Evolutionary conservation across 2,329 filamentous ascomycete genomes (phyloP), one percentile per base, ranked within the genome.

Genomic region (Simplicillium sp.): DNA sequence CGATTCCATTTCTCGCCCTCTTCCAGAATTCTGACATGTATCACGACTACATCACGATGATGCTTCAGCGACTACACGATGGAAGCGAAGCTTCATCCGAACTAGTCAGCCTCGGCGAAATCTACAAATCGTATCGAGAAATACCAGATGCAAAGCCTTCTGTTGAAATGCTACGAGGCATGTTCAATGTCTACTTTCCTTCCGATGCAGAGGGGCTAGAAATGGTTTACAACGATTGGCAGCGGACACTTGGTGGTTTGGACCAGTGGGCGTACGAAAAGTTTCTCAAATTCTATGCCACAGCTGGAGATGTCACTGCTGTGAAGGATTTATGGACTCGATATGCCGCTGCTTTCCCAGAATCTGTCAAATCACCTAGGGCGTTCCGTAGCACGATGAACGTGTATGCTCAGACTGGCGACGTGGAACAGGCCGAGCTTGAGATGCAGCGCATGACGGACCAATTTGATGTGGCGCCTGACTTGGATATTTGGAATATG

Each of bases 401-500:
- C 48, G 83, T 82, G 1, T 77, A 90, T 60, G 81, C 87, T 1
- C 73, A 77, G 42, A 67, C 76, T 38, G 84, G 80, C 3, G 77
- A 94, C 48, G 57, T 82, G 1, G 54, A 64, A 3, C 67, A 75
- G 38, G 77, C 82, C 1, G 62, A 74, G 38, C 57, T 65, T 15
- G 73, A 81, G 29, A 83, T 96, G 45, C 54, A 76, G 36, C 66
- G 71, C n/a, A 76, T 92, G 42, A 54, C 57, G 17, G 50, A 61
- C 7, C 66, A 76, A 38, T 81, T 80, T 51, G 60, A 65, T 1
- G 50, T 83, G 13, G 48, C 65, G 34, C 82, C 81, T 7, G 75
- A 78, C 47, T 57, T 71, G 2, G 56, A 68, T 29, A 77, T 74
- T 46, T 94, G 84, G 82, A 94, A 94, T 54, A 79, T 81, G 16